Conservation (phyloP, 768 basidiomycete species). For the Boletus tomentosulus region DNA sequence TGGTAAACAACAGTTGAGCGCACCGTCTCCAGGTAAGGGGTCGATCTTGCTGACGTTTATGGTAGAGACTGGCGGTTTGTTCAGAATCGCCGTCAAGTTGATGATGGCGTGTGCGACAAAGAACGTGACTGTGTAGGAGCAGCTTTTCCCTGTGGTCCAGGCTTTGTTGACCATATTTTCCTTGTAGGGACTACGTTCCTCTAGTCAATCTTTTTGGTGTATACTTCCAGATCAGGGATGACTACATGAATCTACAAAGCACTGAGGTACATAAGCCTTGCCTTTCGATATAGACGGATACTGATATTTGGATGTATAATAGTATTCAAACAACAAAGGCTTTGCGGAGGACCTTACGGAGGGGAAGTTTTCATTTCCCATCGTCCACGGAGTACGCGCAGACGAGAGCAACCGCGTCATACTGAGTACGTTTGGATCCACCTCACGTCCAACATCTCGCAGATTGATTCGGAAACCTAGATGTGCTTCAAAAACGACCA, state of each 20-base stretch:
- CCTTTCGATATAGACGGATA: too few species aligned
- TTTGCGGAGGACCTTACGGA: slow-evolving; percentile 77
- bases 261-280: slow-evolving; percentile 51
- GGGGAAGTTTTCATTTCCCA: slow-evolving; percentile 78
- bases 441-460: background rate
- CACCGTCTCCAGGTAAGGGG: slow-evolving; percentile 58
- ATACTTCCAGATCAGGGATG: slow-evolving; percentile 96
- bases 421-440: slow-evolving; percentile 54
- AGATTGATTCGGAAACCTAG: slow-evolving; percentile 35
- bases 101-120: slow-evolving; percentile 89
- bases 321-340: slow-evolving; percentile 65
- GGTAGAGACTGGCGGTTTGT: slow-evolving; percentile 90
- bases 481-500: slow-evolving; percentile 90
- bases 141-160: background rate
- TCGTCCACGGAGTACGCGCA: slow-evolving; percentile 76
- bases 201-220: slow-evolving; percentile 92
- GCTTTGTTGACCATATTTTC: background rate
- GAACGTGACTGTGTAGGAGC: slow-evolving; percentile 52
- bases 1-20: slow-evolving; percentile 91
- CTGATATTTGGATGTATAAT: background rate
- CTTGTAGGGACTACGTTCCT: slow-evolving; percentile 77
- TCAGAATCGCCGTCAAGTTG: slow-evolving; percentile 87
- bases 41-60: slow-evolving; percentile 5
- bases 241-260: slow-evolving; percentile 92
- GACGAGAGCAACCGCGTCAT: slow-evolving; percentile 76